Evolutionary conservation across 306 rosid species (phyloP).

Genomic region (Trifolium subterraneum): DNA sequence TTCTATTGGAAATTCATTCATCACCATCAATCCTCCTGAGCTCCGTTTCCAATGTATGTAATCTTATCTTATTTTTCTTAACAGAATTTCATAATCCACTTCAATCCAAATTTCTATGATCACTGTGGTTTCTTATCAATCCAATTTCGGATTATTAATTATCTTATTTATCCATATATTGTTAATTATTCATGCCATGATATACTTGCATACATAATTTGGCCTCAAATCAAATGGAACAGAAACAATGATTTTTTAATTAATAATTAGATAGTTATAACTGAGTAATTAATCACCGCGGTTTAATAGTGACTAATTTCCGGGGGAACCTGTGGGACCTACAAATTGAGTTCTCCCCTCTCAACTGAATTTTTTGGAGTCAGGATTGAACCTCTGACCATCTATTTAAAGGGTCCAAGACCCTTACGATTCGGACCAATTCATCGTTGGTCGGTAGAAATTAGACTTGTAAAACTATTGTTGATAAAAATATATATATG

Average conservation of each 20-base stretch:
- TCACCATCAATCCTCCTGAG: conserved; percentile 69
- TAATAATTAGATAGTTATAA: background rate
- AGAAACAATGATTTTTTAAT: background rate
- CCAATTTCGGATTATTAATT: no score
- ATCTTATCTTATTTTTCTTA: background rate
- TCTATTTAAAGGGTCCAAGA: no score
- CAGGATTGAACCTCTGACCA: no score
- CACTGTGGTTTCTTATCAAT: no score
- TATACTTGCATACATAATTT: background rate
- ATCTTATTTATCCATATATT: background rate
- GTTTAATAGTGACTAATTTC: no score
- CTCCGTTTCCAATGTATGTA: conserved; percentile 72
- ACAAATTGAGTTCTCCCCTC: no score
- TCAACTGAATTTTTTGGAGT: no score
- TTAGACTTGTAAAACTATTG: background rate
- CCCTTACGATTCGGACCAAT: no score
- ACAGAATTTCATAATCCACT: background rate
- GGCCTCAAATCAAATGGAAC: background rate
- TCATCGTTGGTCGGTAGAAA: no score
- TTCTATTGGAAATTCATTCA: conserved; percentile 52
- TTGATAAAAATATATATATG: background rate
- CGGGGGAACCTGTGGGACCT: no score
- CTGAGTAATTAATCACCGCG: no score
- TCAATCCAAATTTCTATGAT: no score
- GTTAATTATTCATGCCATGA: background rate